Percentiles rank a stretch among this genome's conserved stretches.
These are phyloP conservation scores for Fusarium domesticum DNA, from an alignment of 2,329 filamentous ascomycete genomes.

Conservation along the genomic window DNA sequence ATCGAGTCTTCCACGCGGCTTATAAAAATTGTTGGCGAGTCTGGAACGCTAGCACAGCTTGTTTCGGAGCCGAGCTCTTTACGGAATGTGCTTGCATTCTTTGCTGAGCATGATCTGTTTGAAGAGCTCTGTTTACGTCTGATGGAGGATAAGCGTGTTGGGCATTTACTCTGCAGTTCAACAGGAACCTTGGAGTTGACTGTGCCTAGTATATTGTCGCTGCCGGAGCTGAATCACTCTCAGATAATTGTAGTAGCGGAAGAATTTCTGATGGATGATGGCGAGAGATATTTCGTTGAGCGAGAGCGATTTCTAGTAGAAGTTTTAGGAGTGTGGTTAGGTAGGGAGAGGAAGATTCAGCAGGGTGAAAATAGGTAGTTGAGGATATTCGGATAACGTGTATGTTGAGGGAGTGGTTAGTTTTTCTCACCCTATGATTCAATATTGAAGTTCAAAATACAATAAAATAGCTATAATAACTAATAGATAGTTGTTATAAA, in stretches of 20 bases:
- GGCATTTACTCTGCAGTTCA: not conserved
- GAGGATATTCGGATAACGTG: too few relatives aligned
- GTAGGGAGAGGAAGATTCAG: not conserved
- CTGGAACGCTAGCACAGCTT: conserved; percentile 2
- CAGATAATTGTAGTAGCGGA: conserved; percentile 4
- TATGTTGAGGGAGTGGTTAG: too few relatives aligned
- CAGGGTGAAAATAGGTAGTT: too few relatives aligned
- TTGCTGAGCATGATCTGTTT: conserved; percentile 19
- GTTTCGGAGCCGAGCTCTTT: not conserved
- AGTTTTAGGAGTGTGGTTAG: conserved; percentile 12
- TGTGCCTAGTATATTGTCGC: not conserved
- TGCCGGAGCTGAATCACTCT: conserved; percentile 6
- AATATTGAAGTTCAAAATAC: too few relatives aligned
- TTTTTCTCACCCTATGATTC: too few relatives aligned
- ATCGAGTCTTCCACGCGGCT: conserved; percentile 15
- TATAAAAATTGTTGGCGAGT: conserved; percentile 2
- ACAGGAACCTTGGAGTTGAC: not conserved
- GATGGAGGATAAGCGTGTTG: not conserved
- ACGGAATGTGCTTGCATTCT: conserved; percentile 2
- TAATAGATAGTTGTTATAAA: too few relatives aligned
- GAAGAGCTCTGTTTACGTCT: conserved; percentile 14
- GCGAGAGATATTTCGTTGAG: conserved; percentile 8
- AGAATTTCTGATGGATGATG: conserved; percentile 8
- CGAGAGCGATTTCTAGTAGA: conserved; percentile 20
- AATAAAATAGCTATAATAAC: too few relatives aligned